Conservation (phyloP, 176 grass and related monocot species). For the Eremochloa ophiuroides region DNA sequence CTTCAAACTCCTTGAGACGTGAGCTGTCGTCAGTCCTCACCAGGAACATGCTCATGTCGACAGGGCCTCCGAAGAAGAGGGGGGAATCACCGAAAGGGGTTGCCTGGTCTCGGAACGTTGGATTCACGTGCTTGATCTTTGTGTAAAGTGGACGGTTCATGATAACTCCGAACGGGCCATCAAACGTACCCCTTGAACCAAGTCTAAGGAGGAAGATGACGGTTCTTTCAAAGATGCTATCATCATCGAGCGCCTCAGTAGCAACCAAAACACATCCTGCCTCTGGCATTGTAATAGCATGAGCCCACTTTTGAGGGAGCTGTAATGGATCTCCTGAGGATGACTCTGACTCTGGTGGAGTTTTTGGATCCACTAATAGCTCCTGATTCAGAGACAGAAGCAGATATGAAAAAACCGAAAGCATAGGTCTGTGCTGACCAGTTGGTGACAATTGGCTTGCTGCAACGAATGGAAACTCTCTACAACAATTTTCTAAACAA, state of each 20-base stretch:
- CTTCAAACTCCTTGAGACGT: constrained; percentile 56
- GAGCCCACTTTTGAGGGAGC: constrained; percentile 78
- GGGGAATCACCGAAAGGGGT: constrained; percentile 57
- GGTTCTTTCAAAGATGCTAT: constrained; percentile 62
- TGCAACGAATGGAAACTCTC: background rate
- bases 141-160: constrained; percentile 74
- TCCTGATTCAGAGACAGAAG: constrained; percentile 42
- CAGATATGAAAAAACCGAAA: background rate
- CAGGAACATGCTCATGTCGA: constrained; percentile 88
- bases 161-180: constrained; percentile 76
- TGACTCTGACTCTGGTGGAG: constrained; percentile 11
- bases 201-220: constrained; percentile 74
- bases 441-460: background rate
- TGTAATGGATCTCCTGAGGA: constrained; percentile 19
- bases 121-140: constrained; percentile 77
- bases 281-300: constrained; percentile 76
- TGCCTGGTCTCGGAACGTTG: constrained; percentile 53
- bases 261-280: constrained; percentile 80
- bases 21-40: constrained; percentile 48
- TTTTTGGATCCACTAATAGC: constrained; percentile 41
- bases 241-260: constrained; percentile 79
- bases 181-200: constrained; percentile 50
- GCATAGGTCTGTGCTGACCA: background rate
- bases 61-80: constrained; percentile 79
- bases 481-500: background rate